Percentiles rank a stretch among this genome's conserved stretches.
Conservation (phyloP, 2,329 filamentous ascomycete genomes). For the Pezicula neosporulosa region DNA sequence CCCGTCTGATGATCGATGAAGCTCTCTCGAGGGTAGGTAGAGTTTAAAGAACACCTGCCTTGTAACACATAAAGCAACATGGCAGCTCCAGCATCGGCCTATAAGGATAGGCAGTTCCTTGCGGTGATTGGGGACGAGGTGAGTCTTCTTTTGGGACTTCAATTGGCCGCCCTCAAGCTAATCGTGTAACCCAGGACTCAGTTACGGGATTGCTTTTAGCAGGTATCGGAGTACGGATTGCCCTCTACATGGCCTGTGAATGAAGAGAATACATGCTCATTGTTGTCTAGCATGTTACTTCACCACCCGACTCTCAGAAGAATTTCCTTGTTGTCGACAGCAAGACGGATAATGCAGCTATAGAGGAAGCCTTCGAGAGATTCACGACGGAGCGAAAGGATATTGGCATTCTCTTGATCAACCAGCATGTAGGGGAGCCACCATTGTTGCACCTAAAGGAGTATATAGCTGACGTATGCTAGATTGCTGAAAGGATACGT, state of each 20-base stretch:
- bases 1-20: neutral
- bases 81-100: conserved; percentile 56
- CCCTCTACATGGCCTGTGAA: conserved; percentile 45
- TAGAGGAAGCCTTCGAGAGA: conserved; percentile 84
- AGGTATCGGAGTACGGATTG: conserved; percentile 80
- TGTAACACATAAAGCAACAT: conserved; percentile 35
- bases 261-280: conserved; percentile 9
- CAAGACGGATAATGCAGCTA: conserved; percentile 85
- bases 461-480: conserved; percentile 2
- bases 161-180: conserved; percentile 13
- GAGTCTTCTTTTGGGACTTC: conserved; percentile 9
- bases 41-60: neutral
- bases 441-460: neutral
- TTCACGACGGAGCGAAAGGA: conserved; percentile 92
- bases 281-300: conserved; percentile 73
- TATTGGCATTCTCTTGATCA: conserved; percentile 94
- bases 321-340: conserved; percentile 96
- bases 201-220: conserved; percentile 94
- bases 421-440: conserved; percentile 74
- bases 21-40: neutral
- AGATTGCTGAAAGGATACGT: conserved; percentile 94
- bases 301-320: conserved; percentile 84
- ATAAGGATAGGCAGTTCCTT: conserved; percentile 88
- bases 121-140: conserved; percentile 98
- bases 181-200: conserved; percentile 65